Conservation (phyloP, 768 basidiomycete species). For the Mycena kentingensis region DNA sequence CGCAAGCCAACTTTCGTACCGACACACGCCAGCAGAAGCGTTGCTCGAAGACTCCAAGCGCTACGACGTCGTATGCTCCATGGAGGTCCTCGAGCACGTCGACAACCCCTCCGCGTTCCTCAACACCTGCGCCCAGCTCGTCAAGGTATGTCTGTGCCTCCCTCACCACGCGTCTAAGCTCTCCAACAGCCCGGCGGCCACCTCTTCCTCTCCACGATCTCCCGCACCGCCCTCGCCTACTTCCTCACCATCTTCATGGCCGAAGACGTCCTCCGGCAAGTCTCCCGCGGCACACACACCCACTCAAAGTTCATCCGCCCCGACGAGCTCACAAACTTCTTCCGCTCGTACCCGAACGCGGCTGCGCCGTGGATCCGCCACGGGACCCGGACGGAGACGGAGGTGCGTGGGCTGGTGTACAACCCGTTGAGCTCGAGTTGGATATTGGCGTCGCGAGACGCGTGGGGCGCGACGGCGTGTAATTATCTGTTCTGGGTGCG, state of each 20-base stretch:
- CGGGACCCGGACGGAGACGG: slow-evolving; percentile 68
- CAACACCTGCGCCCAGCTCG: slow-evolving; percentile 74
- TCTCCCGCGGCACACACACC: slow-evolving; percentile 87
- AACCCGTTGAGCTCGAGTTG: slow-evolving; percentile 70
- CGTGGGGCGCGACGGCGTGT: slow-evolving; percentile 56
- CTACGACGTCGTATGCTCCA: slow-evolving; percentile 93
- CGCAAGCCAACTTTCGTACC: slow-evolving; percentile 57
- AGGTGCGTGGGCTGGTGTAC: slow-evolving; percentile 79
- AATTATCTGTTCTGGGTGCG: slow-evolving; percentile 92
- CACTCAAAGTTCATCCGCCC: slow-evolving; percentile 90
- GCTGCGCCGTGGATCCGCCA: slow-evolving; percentile 18
- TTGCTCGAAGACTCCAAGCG: slow-evolving; percentile 63
- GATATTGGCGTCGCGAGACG: slow-evolving; percentile 64
- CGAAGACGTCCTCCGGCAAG: slow-evolving; percentile 78
- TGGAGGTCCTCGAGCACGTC: slow-evolving; percentile 98
- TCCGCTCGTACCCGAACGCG: slow-evolving; percentile 52
- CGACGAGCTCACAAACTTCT: slow-evolving; percentile 80
- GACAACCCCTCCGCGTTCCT: slow-evolving; percentile 88
- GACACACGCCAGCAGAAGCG: slow-evolving; percentile 72
- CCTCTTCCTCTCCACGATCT: slow-evolving; percentile 92
- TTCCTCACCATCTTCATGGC: slow-evolving; percentile 63
- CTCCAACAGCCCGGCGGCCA: slow-evolving; percentile 84
- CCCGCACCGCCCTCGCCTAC: slow-evolving; percentile 63
- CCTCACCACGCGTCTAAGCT: background rate
- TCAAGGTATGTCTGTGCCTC: slow-evolving; percentile 65